These are phyloP conservation scores for Wakefieldia striispora DNA, from an alignment of 768 basidiomycete species.

Conservation along the genomic window DNA sequence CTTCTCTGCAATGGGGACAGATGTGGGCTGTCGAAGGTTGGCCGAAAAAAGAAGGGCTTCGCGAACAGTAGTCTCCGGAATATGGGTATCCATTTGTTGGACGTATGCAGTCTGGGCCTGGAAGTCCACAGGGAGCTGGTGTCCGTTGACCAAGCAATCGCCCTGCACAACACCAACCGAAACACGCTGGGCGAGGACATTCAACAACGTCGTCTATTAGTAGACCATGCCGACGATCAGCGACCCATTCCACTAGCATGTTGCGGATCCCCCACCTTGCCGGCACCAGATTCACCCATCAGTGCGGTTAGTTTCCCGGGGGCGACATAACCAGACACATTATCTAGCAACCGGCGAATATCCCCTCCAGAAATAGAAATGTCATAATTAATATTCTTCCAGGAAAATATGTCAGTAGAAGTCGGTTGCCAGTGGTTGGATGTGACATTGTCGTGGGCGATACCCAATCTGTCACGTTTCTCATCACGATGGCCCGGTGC, in stretches of 20 bases:
- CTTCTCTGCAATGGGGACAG: conserved; percentile 69
- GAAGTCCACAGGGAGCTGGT: conserved; percentile 52
- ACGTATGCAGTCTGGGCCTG: conserved; percentile 51
- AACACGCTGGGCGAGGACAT: conserved; percentile 52
- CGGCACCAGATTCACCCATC: conserved; percentile 43
- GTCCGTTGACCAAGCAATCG: conserved; percentile 55
- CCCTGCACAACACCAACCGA: conserved; percentile 49
- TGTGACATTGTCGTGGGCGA: background rate
- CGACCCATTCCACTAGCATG: background rate
- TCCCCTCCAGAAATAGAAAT: conserved; percentile 36
- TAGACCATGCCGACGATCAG: background rate
- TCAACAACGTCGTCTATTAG: conserved; percentile 60
- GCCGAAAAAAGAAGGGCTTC: conserved; percentile 83
- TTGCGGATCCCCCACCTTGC: conserved; percentile 19
- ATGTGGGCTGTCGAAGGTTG: conserved; percentile 68
- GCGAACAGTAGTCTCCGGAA: conserved; percentile 73
- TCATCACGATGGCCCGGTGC: background rate
- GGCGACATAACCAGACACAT: conserved; percentile 47
- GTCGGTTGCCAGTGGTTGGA: too few relatives aligned
- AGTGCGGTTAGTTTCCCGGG: conserved; percentile 52
- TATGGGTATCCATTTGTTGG: conserved; percentile 84
- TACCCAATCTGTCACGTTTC: background rate
- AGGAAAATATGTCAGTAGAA: conserved; percentile 69
- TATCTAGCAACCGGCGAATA: conserved; percentile 44
- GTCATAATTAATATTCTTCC: conserved; percentile 67